Conservation (phyloP, 164 flowering plant species). For the Umbilicus rupestris region DNA sequence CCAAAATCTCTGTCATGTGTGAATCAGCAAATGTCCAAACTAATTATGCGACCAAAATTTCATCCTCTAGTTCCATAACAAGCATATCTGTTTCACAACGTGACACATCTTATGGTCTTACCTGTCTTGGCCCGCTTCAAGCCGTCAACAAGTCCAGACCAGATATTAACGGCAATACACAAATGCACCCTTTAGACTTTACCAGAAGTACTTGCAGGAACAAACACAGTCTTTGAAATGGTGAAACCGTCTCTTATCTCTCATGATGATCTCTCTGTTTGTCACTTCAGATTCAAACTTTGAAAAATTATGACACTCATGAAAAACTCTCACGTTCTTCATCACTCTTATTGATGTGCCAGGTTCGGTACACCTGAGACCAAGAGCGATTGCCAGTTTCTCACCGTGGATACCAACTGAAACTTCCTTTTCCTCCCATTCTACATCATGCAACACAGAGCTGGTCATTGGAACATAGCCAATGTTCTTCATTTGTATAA, state of each 20-base stretch:
- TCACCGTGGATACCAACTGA: constrained; percentile 30
- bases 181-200: constrained; percentile 5
- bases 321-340: constrained; percentile 36
- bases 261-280: constrained; percentile 27
- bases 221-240: constrained; percentile 34
- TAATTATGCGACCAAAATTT: no score
- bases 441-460: constrained; percentile 35
- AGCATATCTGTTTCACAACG: no score
- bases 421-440: constrained; percentile 32
- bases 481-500: constrained; percentile 18
- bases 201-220: constrained; percentile 42
- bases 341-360: constrained; percentile 29
- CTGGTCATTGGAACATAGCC: constrained; percentile 28
- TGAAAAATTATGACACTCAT: constrained; percentile 31
- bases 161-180: no score
- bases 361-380: constrained; percentile 21
- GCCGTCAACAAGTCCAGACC: no score
- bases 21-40: no score
- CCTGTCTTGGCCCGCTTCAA: no score
- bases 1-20: no score
- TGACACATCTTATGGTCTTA: no score
- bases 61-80: no score
- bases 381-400: constrained; percentile 36
- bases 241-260: constrained; percentile 37
- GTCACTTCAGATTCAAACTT: constrained; percentile 24